A percentile compares a stretch with the other conserved stretches of the same genome.
Conservation (phyloP, 805 yeast species). For the Candida wancherniae region DNA sequence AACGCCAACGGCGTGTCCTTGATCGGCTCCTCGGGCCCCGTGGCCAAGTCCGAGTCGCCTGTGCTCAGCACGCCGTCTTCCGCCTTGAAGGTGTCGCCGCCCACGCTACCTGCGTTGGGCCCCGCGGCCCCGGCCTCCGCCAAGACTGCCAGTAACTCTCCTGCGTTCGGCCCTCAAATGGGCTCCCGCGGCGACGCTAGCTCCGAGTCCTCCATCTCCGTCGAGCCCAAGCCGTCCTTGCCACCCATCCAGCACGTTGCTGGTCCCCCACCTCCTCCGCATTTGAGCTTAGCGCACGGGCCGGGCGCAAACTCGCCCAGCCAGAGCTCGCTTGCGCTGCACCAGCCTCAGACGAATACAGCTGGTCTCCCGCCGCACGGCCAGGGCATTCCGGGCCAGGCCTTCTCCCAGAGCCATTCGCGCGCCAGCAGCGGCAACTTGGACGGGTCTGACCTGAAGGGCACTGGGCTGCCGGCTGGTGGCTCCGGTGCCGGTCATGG, state of each 20-base stretch:
- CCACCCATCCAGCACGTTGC: slow-evolving; percentile 22
- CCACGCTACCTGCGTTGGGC: slow-evolving; percentile 33
- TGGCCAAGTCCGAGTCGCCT: slow-evolving; percentile 5
- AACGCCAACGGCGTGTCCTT: slow-evolving; percentile 28
- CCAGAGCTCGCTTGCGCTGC: no score
- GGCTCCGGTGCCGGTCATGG: no score
- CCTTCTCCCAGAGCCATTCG: no score
- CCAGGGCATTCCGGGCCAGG: no score
- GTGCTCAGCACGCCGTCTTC: slow-evolving; percentile 35
- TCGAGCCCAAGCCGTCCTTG: slow-evolving; percentile 13
- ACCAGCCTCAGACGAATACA: no score
- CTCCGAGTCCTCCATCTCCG: no score
- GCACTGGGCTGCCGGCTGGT: no score
- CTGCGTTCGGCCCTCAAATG: slow-evolving; percentile 46
- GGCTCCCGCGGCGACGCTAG: slow-evolving; percentile 17
- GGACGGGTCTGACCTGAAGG: no score
- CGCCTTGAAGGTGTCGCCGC: slow-evolving; percentile 27
- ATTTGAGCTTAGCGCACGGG: no score
- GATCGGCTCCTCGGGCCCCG: slow-evolving; percentile 18
- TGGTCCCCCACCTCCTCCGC: slow-evolving; percentile 23
- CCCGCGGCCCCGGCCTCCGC: slow-evolving; percentile 2
- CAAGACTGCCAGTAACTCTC: slow-evolving; percentile 28
- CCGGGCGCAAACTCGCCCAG: no score
- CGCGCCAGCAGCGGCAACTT: no score
- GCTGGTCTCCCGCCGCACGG: no score